These are phyloP conservation scores for Cladophialophora psammophila DNA, from an alignment of 2,329 filamentous ascomycete genomes.

Conservation along the genomic window DNA sequence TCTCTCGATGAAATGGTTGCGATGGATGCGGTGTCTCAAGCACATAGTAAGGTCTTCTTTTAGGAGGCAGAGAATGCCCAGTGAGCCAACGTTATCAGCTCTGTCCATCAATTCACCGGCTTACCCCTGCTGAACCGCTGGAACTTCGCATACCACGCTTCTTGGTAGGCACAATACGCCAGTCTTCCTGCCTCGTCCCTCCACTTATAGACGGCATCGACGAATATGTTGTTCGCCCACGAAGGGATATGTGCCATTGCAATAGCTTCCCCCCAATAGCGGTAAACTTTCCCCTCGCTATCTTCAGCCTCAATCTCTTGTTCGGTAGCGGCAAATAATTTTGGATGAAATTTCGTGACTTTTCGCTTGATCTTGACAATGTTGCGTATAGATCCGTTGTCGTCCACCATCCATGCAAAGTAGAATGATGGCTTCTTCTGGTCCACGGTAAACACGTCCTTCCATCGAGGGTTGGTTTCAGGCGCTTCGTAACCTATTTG, in stretches of 20 bases:
- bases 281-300: background rate
- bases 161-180: background rate
- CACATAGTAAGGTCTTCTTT: too few relatives aligned
- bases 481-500: background rate
- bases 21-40: too few relatives aligned
- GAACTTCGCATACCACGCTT: conserved; percentile 1
- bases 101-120: background rate
- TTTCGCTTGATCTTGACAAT: background rate
- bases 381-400: background rate
- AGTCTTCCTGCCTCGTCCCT: background rate
- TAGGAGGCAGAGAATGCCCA: too few relatives aligned
- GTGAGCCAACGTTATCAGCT: too few relatives aligned
- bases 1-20: too few relatives aligned
- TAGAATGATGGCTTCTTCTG: background rate
- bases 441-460: background rate
- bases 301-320: conserved; percentile 5
- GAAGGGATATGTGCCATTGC: conserved; percentile 1
- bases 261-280: background rate
- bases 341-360: background rate
- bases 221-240: background rate
- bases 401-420: conserved; percentile 6
- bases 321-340: background rate
- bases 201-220: background rate
- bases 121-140: background rate
- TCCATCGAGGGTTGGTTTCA: background rate